Percentiles rank a stretch among this genome's conserved stretches.
These are phyloP conservation scores for Paramyrothecium sp. DNA, from an alignment of 2,329 filamentous ascomycete genomes.

Conservation along the genomic window DNA sequence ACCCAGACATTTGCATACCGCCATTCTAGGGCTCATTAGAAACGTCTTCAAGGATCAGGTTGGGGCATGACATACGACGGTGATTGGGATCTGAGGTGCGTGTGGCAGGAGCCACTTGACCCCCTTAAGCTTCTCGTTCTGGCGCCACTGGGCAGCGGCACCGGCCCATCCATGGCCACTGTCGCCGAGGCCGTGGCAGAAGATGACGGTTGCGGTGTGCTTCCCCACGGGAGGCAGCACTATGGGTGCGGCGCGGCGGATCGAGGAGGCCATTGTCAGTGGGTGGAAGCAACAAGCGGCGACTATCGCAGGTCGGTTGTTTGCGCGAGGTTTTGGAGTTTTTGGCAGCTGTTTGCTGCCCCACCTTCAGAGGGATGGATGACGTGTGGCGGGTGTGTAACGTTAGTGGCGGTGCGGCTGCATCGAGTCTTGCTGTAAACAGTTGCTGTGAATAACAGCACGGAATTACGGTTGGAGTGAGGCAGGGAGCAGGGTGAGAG, in stretches of 20 bases:
- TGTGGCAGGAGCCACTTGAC: constrained; percentile 88
- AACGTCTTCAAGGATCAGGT: neutral
- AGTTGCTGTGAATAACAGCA: too few relatives aligned
- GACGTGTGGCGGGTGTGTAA: too few relatives aligned
- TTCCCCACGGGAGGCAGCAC: constrained; percentile 71
- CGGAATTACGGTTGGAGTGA: too few relatives aligned
- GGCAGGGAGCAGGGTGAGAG: too few relatives aligned
- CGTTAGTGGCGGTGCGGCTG: too few relatives aligned
- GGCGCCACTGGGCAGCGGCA: constrained; percentile 79
- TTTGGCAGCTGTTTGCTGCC: too few relatives aligned
- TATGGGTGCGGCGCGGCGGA: constrained; percentile 40
- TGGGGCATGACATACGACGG: constrained; percentile 30
- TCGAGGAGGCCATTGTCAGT: neutral
- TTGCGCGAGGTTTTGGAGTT: too few relatives aligned
- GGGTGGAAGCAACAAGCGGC: too few relatives aligned
- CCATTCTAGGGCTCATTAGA: constrained; percentile 50
- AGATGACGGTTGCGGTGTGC: constrained; percentile 87
- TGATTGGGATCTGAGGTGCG: constrained; percentile 77
- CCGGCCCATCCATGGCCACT: constrained; percentile 70
- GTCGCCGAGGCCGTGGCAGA: constrained; percentile 84
- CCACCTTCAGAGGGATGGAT: too few relatives aligned
- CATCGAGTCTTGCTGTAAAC: too few relatives aligned
- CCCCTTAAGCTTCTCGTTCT: constrained; percentile 73
- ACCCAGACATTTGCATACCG: constrained; percentile 76
- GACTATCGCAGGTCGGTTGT: too few relatives aligned